Evolutionary conservation across 306 rosid genomes (phyloP).

Genomic region (Cicer bijugum): DNA sequence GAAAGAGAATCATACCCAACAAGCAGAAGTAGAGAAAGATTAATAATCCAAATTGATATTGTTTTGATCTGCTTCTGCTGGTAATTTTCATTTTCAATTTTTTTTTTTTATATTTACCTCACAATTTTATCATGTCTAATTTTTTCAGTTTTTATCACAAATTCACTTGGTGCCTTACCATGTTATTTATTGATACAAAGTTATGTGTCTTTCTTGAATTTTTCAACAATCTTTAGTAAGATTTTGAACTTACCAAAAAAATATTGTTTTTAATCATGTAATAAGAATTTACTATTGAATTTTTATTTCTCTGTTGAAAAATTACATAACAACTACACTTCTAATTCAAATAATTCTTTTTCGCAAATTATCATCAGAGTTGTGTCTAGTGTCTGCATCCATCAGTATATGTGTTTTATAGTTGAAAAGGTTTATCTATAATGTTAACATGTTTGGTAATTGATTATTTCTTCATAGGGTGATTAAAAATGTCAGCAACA

Average conservation of each 20-base stretch:
- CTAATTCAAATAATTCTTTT: too few relatives aligned
- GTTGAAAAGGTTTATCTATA: too few relatives aligned
- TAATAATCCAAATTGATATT: constrained; percentile 37
- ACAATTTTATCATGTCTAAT: neutral
- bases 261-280: neutral
- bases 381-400: too few relatives aligned
- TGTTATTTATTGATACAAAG: neutral
- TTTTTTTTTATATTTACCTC: neutral
- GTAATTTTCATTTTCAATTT: constrained; percentile 44
- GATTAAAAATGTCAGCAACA: constrained; percentile 71
- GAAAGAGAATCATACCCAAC: constrained; percentile 41
- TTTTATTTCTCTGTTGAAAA: constrained; percentile 1
- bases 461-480: constrained; percentile 49
- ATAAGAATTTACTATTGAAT: constrained; percentile 10
- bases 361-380: too few relatives aligned
- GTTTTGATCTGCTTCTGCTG: constrained; percentile 71
- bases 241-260: neutral
- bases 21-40: constrained; percentile 54
- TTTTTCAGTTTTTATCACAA: neutral
- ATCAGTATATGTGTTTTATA: too few relatives aligned
- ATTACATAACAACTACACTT: too few relatives aligned
- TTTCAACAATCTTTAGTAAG: constrained; percentile 3
- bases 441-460: neutral
- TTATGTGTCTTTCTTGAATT: constrained; percentile 36
- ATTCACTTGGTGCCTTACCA: neutral